Conservation (phyloP, 768 basidiomycete species). For the Hygrophoropsis aurantiaca region DNA sequence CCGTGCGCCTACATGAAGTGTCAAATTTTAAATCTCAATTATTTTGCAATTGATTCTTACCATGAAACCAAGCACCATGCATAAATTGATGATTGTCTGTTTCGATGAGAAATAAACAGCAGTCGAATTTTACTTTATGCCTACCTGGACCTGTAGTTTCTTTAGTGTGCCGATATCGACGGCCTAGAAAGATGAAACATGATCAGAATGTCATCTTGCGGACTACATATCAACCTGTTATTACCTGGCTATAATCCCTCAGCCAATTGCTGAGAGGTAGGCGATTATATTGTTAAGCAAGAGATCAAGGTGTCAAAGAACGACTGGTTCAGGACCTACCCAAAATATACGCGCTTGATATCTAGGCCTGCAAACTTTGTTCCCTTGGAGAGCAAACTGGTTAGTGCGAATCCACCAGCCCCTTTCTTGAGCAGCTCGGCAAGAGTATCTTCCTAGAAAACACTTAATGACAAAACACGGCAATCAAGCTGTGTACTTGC, state of each 20-base stretch:
- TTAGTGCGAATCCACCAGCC: slow-evolving; percentile 58
- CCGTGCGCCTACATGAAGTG: slow-evolving; percentile 57
- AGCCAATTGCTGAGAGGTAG: slow-evolving; percentile 71
- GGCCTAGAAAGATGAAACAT: slow-evolving; percentile 58
- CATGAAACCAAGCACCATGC: slow-evolving; percentile 90
- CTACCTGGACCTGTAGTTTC: slow-evolving; percentile 67
- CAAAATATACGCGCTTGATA: slow-evolving; percentile 82
- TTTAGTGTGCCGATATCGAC: slow-evolving; percentile 81
- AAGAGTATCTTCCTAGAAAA: slow-evolving; percentile 65
- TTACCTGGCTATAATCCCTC: slow-evolving; percentile 80
- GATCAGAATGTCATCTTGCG: background rate
- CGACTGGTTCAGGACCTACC: slow-evolving; percentile 40
- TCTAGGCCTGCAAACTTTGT: slow-evolving; percentile 78
- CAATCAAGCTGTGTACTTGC: slow-evolving; percentile 37
- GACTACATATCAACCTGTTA: background rate
- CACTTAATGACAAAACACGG: slow-evolving; percentile 11
- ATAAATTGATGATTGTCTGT: slow-evolving; percentile 83
- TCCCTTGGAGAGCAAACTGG: slow-evolving; percentile 54
- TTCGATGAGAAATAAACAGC: background rate
- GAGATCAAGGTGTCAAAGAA: background rate
- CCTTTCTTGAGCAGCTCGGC: slow-evolving; percentile 58
- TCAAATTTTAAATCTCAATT: background rate
- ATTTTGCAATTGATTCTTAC: slow-evolving; percentile 35
- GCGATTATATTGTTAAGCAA: background rate
- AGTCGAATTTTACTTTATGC: slow-evolving; percentile 9